A percentile compares a stretch with the other conserved stretches of the same genome.
Evolutionary conservation across 2,329 filamentous ascomycete species (phyloP).

Genomic region (Alternaria sp.): DNA sequence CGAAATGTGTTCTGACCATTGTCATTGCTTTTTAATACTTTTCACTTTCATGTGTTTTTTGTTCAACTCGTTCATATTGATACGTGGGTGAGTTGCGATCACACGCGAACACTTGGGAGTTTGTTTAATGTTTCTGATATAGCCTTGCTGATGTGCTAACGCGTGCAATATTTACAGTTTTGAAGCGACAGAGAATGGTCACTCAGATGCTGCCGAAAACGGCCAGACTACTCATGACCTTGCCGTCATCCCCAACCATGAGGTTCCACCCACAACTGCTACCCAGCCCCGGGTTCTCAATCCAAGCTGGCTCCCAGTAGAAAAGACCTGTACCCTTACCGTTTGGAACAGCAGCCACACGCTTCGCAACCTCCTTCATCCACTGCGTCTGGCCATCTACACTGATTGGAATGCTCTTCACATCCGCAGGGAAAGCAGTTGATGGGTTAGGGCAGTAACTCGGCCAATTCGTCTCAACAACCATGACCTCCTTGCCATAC

Average conservation of each 20-base stretch:
- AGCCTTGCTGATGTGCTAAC: background rate
- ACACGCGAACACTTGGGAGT: background rate
- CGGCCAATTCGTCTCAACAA: conserved; percentile 78
- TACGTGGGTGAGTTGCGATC: background rate
- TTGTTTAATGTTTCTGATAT: background rate
- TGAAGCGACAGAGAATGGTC: background rate
- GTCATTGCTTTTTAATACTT: background rate
- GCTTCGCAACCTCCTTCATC: conserved; percentile 66
- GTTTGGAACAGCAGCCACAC: conserved; percentile 62
- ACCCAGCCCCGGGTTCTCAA: conserved; percentile 70
- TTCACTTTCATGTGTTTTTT: background rate
- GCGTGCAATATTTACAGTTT: conserved; percentile 13
- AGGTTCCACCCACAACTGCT: conserved; percentile 72
- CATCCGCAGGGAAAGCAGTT: conserved; percentile 68
- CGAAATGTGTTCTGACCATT: conserved; percentile 11
- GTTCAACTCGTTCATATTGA: background rate
- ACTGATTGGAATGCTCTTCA: conserved; percentile 68
- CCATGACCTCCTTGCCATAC: conserved; percentile 73
- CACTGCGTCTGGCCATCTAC: conserved; percentile 70
- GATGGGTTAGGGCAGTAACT: conserved; percentile 67
- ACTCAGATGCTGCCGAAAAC: conserved; percentile 61
- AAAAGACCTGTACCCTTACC: conserved; percentile 67
- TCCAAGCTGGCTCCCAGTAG: conserved; percentile 80
- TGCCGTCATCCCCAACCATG: conserved; percentile 66
- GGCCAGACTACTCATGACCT: conserved; percentile 65